phyloP scores from a whole-genome alignment of 2,329 filamentous ascomycete genomes.

The Fusarium tupiense region DNA sequence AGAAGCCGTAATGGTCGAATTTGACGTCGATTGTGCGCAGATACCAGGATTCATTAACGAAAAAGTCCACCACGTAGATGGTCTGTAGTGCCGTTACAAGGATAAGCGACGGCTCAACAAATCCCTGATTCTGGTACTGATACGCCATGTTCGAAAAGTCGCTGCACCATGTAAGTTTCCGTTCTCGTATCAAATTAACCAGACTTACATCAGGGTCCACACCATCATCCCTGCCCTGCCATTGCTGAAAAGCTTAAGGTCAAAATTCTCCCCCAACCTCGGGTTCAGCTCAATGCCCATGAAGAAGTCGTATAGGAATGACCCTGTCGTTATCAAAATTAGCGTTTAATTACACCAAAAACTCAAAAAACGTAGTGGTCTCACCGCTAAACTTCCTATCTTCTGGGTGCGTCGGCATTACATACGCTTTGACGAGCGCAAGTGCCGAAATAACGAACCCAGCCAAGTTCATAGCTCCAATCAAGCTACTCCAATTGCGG shows the following conservation, averaged over 20 bases:
- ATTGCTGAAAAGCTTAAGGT: slow-evolving; percentile 59
- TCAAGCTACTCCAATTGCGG: slow-evolving; percentile 53
- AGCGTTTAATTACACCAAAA: neutral
- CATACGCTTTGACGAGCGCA: slow-evolving; percentile 52
- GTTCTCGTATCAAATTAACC: neutral
- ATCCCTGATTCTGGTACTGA: slow-evolving; percentile 54
- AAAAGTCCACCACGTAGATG: slow-evolving; percentile 59
- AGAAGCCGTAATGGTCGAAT: slow-evolving; percentile 58
- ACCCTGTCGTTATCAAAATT: slow-evolving; percentile 39
- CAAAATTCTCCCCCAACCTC: slow-evolving; percentile 52
- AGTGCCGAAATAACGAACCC: slow-evolving; percentile 40
- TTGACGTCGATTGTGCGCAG: slow-evolving; percentile 57
- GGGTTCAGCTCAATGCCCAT: slow-evolving; percentile 60
- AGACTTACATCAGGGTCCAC: slow-evolving; percentile 56
- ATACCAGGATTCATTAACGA: slow-evolving; percentile 61
- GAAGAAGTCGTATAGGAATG: slow-evolving; percentile 54
- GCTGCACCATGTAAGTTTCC: slow-evolving; percentile 35
- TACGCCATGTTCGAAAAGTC: slow-evolving; percentile 47
- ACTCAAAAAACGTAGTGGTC: neutral
- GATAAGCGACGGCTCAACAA: slow-evolving; percentile 50
- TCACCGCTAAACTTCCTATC: slow-evolving; percentile 56
- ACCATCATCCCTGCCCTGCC: slow-evolving; percentile 58
- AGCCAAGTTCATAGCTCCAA: slow-evolving; percentile 51
- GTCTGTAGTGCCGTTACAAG: slow-evolving; percentile 56
- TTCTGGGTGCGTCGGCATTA: slow-evolving; percentile 50